phyloP scores from a whole-genome alignment of 345 rosid genomes.

The Eucalyptus pauciflora region DNA sequence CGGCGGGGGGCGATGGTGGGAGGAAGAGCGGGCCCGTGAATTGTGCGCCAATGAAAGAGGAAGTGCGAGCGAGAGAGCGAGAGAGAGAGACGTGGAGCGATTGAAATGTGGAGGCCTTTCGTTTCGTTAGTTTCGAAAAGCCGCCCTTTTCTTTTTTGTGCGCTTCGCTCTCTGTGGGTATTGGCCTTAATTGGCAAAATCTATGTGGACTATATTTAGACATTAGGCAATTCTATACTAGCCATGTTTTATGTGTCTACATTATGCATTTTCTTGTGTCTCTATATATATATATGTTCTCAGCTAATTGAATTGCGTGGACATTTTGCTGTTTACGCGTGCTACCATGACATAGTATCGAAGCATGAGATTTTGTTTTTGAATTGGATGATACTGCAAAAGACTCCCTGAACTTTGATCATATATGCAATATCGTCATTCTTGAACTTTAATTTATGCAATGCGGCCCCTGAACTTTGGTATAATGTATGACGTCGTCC shows the following conservation, averaged over 20 bases:
- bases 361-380: neutral
- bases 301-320: neutral
- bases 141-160: neutral
- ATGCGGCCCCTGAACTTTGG: neutral
- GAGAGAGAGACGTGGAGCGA: neutral
- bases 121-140: neutral
- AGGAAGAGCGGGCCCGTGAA: neutral
- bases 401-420: fast-evolving
- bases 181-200: neutral
- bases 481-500: too few relatives aligned
- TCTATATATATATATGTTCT: neutral
- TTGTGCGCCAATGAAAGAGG: neutral
- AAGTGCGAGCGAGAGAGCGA: neutral
- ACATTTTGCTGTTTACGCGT: neutral
- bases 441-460: neutral
- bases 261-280: neutral
- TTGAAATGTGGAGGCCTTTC: neutral
- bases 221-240: neutral
- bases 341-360: neutral
- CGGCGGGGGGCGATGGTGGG: neutral
- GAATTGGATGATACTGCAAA: fast-evolving
- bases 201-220: neutral
- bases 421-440: fast-evolving
- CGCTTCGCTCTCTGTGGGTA: neutral
- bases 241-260: neutral